Base-by-base conservation (phyloP, 257 asterid genomes). In the Oldenlandia corymbosa region DNA sequence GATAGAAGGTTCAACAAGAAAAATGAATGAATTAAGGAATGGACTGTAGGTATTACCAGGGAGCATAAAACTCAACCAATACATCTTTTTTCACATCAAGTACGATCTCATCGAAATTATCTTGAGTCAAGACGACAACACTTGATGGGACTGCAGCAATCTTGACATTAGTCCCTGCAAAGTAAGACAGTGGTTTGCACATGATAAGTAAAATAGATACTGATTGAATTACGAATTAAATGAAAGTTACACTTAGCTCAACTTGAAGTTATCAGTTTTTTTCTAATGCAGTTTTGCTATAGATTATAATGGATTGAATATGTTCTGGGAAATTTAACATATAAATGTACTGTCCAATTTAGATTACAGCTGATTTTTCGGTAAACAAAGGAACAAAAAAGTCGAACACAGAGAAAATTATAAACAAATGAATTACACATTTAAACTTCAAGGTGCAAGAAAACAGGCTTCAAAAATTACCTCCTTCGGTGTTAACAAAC, bases 31-130 rank as follows among this genome's bases (percentile, higher is more conserved):
- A 54, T 21, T 21, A 31, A 17, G 24, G 34, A 49, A 32, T 55
- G 42, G 54, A 62, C 31, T 3, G 36, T 6, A 31, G 17, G 49
- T 21, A 41, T 79, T 81, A 91, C 96, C 98, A 88, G 49, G 98
- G 98, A 60, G 98, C 97, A 83, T 91, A 91, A 48, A 91, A 91
- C 79, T 91, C 98, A 70, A 88, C 93, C 32, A 91, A 80, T 54
- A 91, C 97, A 53, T 91, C 86, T 75, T 86, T 91, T 53, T 73
- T 85, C 79, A 79, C 92, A 66, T 88, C 80, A 26, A 88, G 90
- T 47, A 86, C 95, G 73, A 88, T 75, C 81, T 91, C 95, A 21
- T 86, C 70, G 20, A 91, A 91, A 70, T 86, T 88, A 17, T 85
- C 91, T 53, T 82, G 30, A 53, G 87, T 77, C 64, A 88, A 79